phyloP scores from a whole-genome alignment of 2,329 filamentous ascomycete species.

The Septoria petroselini region DNA sequence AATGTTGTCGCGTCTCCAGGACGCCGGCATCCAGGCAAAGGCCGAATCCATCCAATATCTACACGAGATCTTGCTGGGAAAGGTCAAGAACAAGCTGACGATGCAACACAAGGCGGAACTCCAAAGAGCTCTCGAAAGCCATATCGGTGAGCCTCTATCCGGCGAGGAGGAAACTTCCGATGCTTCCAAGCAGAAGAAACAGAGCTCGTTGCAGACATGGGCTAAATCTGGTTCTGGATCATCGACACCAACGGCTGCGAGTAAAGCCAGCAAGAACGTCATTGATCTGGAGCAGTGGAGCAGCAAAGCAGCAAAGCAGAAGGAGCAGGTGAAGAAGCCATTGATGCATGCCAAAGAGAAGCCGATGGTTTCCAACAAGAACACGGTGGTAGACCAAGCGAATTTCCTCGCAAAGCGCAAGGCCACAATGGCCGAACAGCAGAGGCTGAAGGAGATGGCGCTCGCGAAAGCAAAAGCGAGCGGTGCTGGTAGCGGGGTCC shows the following conservation, averaged over 20 bases:
- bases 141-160: conserved; percentile 40
- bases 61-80: conserved; percentile 57
- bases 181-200: conserved; percentile 38
- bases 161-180: conserved; percentile 28
- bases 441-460: conserved; percentile 58
- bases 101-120: conserved; percentile 83
- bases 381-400: conserved; percentile 41
- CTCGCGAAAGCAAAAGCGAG: conserved; percentile 46
- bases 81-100: conserved; percentile 73
- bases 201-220: conserved; percentile 43
- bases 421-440: conserved; percentile 68
- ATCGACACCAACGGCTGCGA: conserved; percentile 27
- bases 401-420: conserved; percentile 72
- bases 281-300: conserved; percentile 34
- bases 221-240: conserved; percentile 36
- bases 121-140: conserved; percentile 57
- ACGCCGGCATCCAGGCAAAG: conserved; percentile 68
- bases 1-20: conserved; percentile 75
- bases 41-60: conserved; percentile 60
- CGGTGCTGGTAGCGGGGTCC: conserved; percentile 75
- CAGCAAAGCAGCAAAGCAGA: conserved; percentile 21
- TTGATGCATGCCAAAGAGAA: conserved; percentile 25
- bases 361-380: conserved; percentile 38
- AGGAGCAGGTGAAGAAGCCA: conserved; percentile 34
- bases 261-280: conserved; percentile 27